Evolutionary conservation across 108 stramenopile genomes (phyloP).

Genomic region (Fistulifera pelliculosa): DNA sequence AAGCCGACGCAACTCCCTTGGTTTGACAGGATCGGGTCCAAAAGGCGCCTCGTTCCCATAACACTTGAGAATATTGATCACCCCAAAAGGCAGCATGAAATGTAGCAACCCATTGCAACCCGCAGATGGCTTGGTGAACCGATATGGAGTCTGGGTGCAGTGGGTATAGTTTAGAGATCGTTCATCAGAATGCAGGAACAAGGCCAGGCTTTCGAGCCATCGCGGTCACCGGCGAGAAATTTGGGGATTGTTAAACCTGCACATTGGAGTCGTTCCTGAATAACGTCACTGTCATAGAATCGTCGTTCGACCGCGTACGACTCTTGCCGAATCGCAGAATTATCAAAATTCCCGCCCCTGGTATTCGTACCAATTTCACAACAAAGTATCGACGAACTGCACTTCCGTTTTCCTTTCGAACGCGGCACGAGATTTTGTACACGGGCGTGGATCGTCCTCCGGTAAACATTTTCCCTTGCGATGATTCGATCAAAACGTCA

Average conservation of each 20-base stretch:
- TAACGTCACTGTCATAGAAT: conserved; percentile 11
- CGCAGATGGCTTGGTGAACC: not conserved
- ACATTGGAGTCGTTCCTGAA: not conserved
- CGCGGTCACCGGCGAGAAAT: not conserved
- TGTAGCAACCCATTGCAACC: not conserved
- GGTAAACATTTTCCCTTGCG: too few relatives aligned
- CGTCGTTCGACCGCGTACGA: conserved; percentile 20
- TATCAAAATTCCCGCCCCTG: too few relatives aligned
- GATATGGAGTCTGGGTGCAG: conserved; percentile 1
- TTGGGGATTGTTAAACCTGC: not conserved
- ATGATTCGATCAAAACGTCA: too few relatives aligned
- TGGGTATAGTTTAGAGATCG: conserved; percentile 3
- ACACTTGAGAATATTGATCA: not conserved
- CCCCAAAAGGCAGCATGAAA: conserved; percentile 6
- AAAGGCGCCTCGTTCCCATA: conserved; percentile 4
- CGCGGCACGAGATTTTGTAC: too few relatives aligned
- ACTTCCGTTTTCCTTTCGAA: too few relatives aligned
- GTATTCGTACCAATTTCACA: too few relatives aligned
- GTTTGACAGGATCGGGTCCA: not conserved
- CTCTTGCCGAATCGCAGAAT: not conserved
- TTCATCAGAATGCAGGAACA: not conserved
- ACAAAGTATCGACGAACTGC: too few relatives aligned
- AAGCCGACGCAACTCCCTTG: not conserved
- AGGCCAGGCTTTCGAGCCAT: not conserved
- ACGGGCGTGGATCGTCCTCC: too few relatives aligned